Conservation (phyloP, 768 basidiomycete genomes). For the Tephrocybe sp. region DNA sequence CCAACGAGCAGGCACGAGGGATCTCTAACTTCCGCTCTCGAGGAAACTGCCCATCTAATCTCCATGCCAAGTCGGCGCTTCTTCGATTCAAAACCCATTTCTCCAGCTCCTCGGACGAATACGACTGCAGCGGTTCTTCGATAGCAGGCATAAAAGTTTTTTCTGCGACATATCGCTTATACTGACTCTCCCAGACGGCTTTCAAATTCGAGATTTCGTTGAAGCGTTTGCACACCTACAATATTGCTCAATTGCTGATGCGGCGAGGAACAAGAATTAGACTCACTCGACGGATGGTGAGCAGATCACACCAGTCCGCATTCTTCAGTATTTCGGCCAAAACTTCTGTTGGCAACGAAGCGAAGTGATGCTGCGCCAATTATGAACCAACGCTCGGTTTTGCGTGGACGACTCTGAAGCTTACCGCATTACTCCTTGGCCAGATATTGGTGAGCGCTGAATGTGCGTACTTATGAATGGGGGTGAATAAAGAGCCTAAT, state of each 20-base stretch:
- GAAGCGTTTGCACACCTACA: neutral
- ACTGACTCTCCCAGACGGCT: neutral
- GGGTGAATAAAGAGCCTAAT: no score
- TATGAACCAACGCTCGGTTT: no score
- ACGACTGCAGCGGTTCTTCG: conserved; percentile 1
- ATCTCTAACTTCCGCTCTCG: no score
- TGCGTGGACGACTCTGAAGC: no score
- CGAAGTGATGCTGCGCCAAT: no score
- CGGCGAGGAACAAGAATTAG: neutral
- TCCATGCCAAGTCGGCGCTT: neutral
- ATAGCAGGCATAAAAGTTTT: neutral
- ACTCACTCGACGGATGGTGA: neutral
- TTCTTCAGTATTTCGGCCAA: neutral
- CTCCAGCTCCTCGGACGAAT: conserved; percentile 2
- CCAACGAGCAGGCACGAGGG: no score
- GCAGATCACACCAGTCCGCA: conserved; percentile 1
- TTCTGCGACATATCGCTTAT: neutral
- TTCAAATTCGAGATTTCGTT: neutral
- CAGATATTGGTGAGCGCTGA: no score
- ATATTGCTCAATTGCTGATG: neutral
- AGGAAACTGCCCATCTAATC: no score
- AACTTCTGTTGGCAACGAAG: neutral
- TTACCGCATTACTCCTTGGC: no score
- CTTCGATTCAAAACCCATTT: neutral
- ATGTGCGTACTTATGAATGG: no score